A percentile compares a stretch with the other conserved stretches of the same genome.
These are phyloP conservation scores for Mucor circinelloides DNA, from an alignment of 371 early-diverging fungal species.

Conservation along the genomic window DNA sequence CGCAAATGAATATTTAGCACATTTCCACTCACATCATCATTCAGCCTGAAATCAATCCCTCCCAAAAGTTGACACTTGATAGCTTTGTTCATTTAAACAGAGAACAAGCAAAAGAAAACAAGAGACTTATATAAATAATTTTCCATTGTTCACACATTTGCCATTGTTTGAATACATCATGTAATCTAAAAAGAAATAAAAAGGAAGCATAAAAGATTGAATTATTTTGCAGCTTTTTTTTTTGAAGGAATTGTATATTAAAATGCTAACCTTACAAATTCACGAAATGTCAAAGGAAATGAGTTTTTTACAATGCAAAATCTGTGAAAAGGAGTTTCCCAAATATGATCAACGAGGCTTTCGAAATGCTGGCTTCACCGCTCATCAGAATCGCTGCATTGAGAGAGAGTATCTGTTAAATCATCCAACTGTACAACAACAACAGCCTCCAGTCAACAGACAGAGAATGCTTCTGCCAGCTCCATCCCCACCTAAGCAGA, in stretches of 20 bases:
- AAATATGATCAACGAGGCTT: slow-evolving; percentile 47
- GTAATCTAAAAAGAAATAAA: slow-evolving; percentile 1
- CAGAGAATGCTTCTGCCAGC: slow-evolving; percentile 12
- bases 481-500: background rate
- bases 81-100: no score
- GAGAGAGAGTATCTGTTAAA: slow-evolving; percentile 3
- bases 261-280: background rate
- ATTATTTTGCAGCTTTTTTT: background rate
- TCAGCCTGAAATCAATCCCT: no score
- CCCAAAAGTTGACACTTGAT: no score
- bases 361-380: slow-evolving; percentile 43
- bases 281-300: background rate
- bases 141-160: background rate
- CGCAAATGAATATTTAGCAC: no score
- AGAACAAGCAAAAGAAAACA: no score
- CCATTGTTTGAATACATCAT: no score
- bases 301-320: slow-evolving; percentile 18
- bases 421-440: background rate
- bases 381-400: slow-evolving; percentile 43
- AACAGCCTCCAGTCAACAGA: background rate
- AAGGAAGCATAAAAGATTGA: background rate
- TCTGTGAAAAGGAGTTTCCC: slow-evolving; percentile 37
- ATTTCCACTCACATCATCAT: no score
- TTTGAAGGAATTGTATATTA: background rate
- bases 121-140: no score